Conservation (phyloP, 768 basidiomycete species). For the Trametes cinnabarina region DNA sequence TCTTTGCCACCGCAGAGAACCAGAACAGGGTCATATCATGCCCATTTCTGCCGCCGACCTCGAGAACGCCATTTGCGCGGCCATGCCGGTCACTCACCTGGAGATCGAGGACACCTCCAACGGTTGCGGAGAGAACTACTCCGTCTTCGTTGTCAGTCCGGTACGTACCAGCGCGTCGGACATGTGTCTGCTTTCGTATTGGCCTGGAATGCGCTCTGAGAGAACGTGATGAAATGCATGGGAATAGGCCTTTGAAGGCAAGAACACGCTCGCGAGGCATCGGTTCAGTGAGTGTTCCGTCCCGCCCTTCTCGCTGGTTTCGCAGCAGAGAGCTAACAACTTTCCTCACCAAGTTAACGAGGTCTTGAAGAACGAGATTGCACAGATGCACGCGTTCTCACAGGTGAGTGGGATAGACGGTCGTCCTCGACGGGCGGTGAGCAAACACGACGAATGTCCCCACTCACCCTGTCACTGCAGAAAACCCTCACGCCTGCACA, state of each 20-base stretch:
- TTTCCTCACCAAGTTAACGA: constrained; percentile 60
- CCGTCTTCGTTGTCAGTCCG: constrained; percentile 74
- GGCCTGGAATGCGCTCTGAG: background rate
- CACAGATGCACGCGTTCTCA: constrained; percentile 85
- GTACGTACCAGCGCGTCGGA: no score
- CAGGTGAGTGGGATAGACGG: constrained; percentile 66
- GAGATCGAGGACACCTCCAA: constrained; percentile 76
- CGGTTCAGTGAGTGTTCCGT: constrained; percentile 61
- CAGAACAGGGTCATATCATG: constrained; percentile 40
- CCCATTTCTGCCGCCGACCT: constrained; percentile 55
- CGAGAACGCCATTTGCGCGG: constrained; percentile 60
- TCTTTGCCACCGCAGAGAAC: background rate
- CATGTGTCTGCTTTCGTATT: no score
- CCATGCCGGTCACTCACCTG: constrained; percentile 62
- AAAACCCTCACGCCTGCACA: constrained; percentile 74
- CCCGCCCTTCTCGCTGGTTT: no score
- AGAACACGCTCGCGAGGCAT: constrained; percentile 76
- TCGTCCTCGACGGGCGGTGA: background rate
- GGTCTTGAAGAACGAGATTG: constrained; percentile 67
- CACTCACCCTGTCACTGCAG: constrained; percentile 33
- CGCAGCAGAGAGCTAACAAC: background rate
- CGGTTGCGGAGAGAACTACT: constrained; percentile 80
- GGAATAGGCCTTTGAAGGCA: constrained; percentile 69
- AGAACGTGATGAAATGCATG: no score
- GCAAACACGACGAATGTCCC: background rate